Conservation (phyloP, 495 filamentous ascomycete genomes). For the Talaromyces liani region DNA sequence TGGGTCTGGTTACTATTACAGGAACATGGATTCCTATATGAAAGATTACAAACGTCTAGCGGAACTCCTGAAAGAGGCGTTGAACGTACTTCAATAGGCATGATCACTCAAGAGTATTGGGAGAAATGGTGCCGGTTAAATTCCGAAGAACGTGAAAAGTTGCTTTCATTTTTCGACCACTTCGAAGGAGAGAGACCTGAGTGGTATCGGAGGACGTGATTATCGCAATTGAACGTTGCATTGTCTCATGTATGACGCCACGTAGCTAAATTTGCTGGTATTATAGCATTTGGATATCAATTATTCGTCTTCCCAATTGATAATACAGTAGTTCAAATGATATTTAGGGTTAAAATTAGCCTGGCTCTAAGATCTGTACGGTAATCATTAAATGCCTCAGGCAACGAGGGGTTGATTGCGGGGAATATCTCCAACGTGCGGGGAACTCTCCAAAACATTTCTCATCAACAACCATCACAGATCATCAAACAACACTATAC, state of each 20-base stretch:
- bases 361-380: too few species aligned
- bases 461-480: neutral
- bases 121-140: neutral
- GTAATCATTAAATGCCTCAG: neutral
- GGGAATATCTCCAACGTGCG: neutral
- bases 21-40: too few species aligned
- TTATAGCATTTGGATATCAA: neutral
- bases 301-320: neutral
- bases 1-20: neutral
- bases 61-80: neutral
- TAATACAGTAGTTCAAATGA: too few species aligned
- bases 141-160: neutral
- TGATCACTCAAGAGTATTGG: neutral
- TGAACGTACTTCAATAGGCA: neutral
- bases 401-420: neutral
- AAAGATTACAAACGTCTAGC: neutral
- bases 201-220: neutral
- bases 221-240: neutral
- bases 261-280: neutral
- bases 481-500: neutral
- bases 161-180: neutral
- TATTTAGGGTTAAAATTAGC: too few species aligned
- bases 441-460: neutral
- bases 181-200: neutral
- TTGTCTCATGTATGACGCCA: neutral